A percentile compares a stretch with the other conserved stretches of the same genome.
phyloP scores from a whole-genome alignment of 345 rosid species.

The Rubroshorea leprosula region DNA sequence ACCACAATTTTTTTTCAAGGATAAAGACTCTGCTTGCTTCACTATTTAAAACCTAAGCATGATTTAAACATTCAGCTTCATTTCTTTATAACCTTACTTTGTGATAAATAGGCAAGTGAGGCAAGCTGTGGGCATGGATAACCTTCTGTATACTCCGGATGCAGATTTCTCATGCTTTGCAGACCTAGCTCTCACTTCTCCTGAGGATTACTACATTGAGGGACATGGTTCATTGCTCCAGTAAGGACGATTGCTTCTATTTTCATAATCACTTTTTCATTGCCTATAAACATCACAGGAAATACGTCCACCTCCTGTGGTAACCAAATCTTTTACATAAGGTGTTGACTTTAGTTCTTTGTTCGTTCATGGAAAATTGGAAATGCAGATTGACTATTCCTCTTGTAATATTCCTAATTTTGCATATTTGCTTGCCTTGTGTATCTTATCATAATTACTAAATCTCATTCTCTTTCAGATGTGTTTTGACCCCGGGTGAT shows the following conservation, averaged over 20 bases:
- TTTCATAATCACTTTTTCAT: neutral
- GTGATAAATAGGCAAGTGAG: conserved; percentile 56
- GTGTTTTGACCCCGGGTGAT: conserved; percentile 92
- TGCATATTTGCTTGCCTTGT: neutral
- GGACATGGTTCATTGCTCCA: conserved; percentile 97
- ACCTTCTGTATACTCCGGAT: conserved; percentile 94
- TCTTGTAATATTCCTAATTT: neutral
- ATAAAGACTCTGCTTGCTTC: neutral
- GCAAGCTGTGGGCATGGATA: conserved; percentile 79
- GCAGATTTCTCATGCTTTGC: conserved; percentile 99
- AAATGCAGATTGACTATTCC: no score
- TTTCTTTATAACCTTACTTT: neutral
- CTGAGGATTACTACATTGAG: conserved; percentile 88
- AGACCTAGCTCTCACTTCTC: conserved; percentile 85
- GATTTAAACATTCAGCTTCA: no score
- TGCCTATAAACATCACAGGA: no score
- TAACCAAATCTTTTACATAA: neutral
- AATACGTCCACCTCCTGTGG: no score
- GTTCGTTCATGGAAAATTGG: no score
- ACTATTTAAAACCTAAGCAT: neutral
- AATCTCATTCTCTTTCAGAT: conserved; percentile 39
- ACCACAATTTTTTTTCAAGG: no score
- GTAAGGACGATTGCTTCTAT: no score
- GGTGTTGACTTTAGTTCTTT: no score
- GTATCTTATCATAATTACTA: conserved; percentile 1